A percentile compares a stretch with the other conserved stretches of the same genome.
Evolutionary conservation across 2,329 filamentous ascomycete genomes (phyloP).

Genomic region (Botrytis deweyae): DNA sequence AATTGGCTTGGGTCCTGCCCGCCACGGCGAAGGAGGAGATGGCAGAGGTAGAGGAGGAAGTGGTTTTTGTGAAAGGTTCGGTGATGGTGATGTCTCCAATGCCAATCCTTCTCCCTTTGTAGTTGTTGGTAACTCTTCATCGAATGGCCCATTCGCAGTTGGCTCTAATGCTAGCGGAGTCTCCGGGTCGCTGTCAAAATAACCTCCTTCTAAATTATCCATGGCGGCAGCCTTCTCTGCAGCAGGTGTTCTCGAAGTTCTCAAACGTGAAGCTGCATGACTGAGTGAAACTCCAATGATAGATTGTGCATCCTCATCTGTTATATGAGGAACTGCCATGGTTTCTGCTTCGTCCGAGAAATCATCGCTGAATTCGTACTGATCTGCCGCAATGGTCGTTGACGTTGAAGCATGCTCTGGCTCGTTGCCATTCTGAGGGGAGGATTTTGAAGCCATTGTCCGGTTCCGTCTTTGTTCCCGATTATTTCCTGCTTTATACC

Average conservation of each 20-base stretch:
- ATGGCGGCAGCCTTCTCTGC: conserved; percentile 58
- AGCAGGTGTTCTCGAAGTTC: conserved; percentile 54
- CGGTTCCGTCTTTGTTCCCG: conserved; percentile 18
- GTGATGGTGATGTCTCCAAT: conserved; percentile 34
- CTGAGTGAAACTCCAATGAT: conserved; percentile 61
- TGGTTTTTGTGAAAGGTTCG: conserved; percentile 31
- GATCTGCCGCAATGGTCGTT: conserved; percentile 21
- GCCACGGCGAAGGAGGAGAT: conserved; percentile 42
- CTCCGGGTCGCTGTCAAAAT: conserved; percentile 41
- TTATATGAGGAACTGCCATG: conserved; percentile 29
- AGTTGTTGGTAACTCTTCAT: conserved; percentile 5
- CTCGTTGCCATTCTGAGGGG: neutral
- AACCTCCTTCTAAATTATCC: conserved; percentile 49
- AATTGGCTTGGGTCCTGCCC: conserved; percentile 44
- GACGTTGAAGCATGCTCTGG: conserved; percentile 13
- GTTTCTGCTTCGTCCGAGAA: conserved; percentile 29
- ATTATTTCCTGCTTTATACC: conserved; percentile 6
- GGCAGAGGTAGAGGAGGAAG: conserved; percentile 22
- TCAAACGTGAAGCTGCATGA: conserved; percentile 54
- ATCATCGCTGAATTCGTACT: conserved; percentile 23
- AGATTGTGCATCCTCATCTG: conserved; percentile 56
- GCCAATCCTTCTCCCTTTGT: conserved; percentile 13
- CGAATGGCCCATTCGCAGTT: neutral
- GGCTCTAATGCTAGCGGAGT: conserved; percentile 31
- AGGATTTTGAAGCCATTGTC: conserved; percentile 13